phyloP scores from a whole-genome alignment of 176 grass and related monocot species.

The Avena eriantha region DNA sequence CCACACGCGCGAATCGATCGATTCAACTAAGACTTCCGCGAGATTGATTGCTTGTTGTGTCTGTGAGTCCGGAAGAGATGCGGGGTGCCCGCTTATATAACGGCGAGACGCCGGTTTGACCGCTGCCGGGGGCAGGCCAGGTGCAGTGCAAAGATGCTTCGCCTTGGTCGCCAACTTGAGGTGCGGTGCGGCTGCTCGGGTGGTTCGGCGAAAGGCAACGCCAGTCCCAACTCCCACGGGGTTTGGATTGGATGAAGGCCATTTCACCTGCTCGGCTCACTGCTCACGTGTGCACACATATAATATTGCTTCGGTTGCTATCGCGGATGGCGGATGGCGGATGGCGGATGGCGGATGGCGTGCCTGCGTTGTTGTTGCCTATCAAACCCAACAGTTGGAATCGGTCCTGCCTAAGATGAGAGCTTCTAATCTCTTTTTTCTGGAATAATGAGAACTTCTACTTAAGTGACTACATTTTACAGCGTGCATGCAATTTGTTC shows the following conservation, averaged over 20 bases:
- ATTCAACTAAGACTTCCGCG: background rate
- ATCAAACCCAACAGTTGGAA: too few species aligned
- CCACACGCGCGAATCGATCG: background rate
- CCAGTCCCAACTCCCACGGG: background rate
- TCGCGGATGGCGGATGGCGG: too few species aligned
- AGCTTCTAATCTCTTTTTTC: too few species aligned
- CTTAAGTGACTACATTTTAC: too few species aligned
- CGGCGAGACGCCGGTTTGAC: conserved; percentile 41
- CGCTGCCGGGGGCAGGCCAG: background rate
- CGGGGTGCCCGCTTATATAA: conserved; percentile 24
- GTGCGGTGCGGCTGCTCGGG: background rate
- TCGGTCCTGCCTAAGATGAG: too few species aligned
- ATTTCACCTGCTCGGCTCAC: background rate
- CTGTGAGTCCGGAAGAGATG: background rate
- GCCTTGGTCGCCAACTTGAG: background rate
- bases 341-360: too few species aligned
- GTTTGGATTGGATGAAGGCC: background rate
- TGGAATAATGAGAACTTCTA: too few species aligned
- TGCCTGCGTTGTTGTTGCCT: too few species aligned
- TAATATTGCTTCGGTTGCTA: too few species aligned
- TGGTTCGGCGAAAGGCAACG: conserved; percentile 2
- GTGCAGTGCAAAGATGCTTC: conserved; percentile 21
- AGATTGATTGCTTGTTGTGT: background rate
- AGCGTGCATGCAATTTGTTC: too few species aligned
- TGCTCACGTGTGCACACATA: background rate